phyloP scores from a whole-genome alignment of 306 rosid species.

The Argentina anserina region DNA sequence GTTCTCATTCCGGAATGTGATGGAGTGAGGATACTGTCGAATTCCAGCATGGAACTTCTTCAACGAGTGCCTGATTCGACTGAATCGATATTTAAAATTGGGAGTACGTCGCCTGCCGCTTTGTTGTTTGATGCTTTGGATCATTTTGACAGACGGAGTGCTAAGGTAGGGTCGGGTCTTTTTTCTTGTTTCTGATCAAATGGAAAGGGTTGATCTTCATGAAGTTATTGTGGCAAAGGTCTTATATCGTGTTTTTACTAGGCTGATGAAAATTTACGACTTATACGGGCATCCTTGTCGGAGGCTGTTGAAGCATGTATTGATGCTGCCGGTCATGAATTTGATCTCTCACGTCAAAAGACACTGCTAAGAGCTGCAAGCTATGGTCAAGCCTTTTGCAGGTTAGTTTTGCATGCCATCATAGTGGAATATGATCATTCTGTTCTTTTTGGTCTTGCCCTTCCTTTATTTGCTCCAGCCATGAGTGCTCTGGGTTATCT shows the following conservation, averaged over 20 bases:
- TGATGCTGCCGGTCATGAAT: constrained; percentile 95
- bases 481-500: not conserved
- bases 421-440: constrained; percentile 10
- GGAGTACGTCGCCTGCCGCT: constrained; percentile 97
- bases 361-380: constrained; percentile 94
- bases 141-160: constrained; percentile 96
- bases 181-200: not conserved
- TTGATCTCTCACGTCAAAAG: constrained; percentile 72
- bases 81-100: constrained; percentile 85
- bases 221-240: not conserved
- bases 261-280: constrained; percentile 98
- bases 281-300: constrained; percentile 73
- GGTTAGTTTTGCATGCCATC: constrained; percentile 47
- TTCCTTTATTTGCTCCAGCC: not conserved
- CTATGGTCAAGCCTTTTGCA: constrained; percentile 97
- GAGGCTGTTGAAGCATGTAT: constrained; percentile 98
- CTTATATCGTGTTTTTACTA: constrained; percentile 38
- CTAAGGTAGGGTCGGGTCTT: constrained; percentile 64
- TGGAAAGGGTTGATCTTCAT: not conserved
- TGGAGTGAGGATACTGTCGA: constrained; percentile 93
- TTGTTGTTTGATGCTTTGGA: constrained; percentile 91
- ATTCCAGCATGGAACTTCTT: constrained; percentile 83
- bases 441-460: not conserved
- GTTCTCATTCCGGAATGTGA: constrained; percentile 88
- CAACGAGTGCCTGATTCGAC: constrained; percentile 95